Evolutionary conservation across 2,329 filamentous ascomycete genomes (phyloP), one percentile per base, ranked within the genome.

Genomic region (Phoma sp.): DNA sequence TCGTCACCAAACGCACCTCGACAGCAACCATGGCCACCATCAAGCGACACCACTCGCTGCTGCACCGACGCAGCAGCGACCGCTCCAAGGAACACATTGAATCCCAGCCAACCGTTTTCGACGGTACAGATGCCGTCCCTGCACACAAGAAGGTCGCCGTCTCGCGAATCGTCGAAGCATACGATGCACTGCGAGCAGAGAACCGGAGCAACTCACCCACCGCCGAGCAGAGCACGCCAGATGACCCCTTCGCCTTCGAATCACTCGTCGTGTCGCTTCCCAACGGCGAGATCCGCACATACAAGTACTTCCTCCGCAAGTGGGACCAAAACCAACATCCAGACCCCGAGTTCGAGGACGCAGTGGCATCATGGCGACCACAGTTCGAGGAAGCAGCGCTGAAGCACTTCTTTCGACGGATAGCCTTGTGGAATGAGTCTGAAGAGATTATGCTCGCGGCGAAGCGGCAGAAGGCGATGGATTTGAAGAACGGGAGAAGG

Each of bases 331-430:
- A 47, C 6, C 47, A 48, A 27, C 29, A 44, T 10, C 41, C 59
- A 5, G 65, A 68, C 36, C 40, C 55, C 1, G 59, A 65, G 2
- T 61, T 67, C 14, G 64, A 66, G 14, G 32, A 52, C 8, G 58
- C 46, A 11, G 36, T 67, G 2, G 32, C 44, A 2, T 38, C 55
- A 5, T 49, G 44, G n/a, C 50, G 40, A n/a, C 32, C 24, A 7
- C 36, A 55, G 11, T 66, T 67, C 27, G 65, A 67, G 30, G 62
- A 66, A 38, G 52, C 52, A 24, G 58, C 57, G 0, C 41, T 60
- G 3, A 66, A 63, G 46, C 64, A 68, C 11, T 68, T 68, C 29
- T 59, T 68, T 40, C 43, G 56, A 10, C 57, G 65, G 11, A 60
- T 66, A 8, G 55, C 55, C 2, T 47, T 65, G 8, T 68, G 65